Conservation (phyloP, 495 filamentous ascomycete species). For the Hypoxylon rickii region DNA sequence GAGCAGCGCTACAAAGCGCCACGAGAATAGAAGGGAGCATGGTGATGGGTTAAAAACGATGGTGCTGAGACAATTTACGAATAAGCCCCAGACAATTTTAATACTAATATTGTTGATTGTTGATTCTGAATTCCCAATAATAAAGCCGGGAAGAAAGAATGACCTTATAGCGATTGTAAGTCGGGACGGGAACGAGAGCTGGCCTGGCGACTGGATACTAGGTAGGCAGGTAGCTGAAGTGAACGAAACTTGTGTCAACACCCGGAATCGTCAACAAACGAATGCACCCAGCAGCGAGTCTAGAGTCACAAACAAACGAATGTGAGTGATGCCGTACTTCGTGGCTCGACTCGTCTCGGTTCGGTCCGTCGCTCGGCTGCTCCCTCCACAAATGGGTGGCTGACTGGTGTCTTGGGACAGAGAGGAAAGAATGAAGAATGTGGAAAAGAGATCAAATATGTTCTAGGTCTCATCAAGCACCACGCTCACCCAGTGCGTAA, state of each 20-base stretch:
- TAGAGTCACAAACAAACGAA: constrained; percentile 26
- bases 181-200: constrained; percentile 14
- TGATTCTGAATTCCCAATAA: too few species aligned
- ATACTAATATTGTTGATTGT: neutral
- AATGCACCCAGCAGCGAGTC: constrained; percentile 13
- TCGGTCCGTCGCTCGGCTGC: constrained; percentile 9
- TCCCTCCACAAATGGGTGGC: constrained; percentile 5
- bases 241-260: too few species aligned
- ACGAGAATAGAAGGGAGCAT: constrained; percentile 44
- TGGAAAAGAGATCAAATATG: constrained; percentile 27
- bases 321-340: constrained; percentile 16
- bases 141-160: constrained; percentile 12
- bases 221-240: too few species aligned
- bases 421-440: constrained; percentile 19
- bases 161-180: constrained; percentile 17
- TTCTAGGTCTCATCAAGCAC: constrained; percentile 22
- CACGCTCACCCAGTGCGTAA: neutral
- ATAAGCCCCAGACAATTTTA: too few species aligned
- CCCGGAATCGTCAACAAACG: constrained; percentile 25
- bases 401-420: constrained; percentile 2
- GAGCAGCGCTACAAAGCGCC: constrained; percentile 40
- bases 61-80: constrained; percentile 4
- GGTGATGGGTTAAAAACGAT: constrained; percentile 16
- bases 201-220: constrained; percentile 7
- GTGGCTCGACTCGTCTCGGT: constrained; percentile 14